A percentile compares a stretch with the other conserved stretches of the same genome.
Evolutionary conservation across 495 filamentous ascomycete species (phyloP).

Genomic region (Chaetomium cochliodes): DNA sequence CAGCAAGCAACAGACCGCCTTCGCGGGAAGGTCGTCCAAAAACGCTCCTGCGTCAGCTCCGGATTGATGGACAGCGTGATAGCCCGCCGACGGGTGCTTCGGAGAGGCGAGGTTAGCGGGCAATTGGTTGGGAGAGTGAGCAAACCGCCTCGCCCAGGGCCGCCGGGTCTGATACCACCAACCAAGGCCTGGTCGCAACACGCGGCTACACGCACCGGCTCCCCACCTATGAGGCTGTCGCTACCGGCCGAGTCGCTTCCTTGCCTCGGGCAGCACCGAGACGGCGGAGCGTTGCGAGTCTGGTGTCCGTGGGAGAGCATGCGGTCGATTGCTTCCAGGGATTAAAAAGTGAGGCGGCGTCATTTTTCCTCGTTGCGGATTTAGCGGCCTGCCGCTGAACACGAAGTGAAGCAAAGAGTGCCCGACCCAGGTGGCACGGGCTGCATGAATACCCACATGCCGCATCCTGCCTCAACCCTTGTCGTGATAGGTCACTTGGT

Average conservation of each 20-base stretch:
- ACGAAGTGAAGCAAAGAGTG: constrained; percentile 5
- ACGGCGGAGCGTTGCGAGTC: not conserved
- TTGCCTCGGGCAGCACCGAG: not conserved
- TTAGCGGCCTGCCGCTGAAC: constrained; percentile 8
- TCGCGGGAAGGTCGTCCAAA: constrained; percentile 1
- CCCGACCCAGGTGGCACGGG: constrained; percentile 7
- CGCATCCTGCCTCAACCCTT: constrained; percentile 1
- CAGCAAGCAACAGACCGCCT: constrained; percentile 33
- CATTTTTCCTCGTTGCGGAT: constrained; percentile 2
- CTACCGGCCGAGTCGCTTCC: not conserved
- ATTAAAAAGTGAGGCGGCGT: constrained; percentile 16
- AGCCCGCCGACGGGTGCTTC: constrained; percentile 2
- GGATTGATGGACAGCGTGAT: not conserved
- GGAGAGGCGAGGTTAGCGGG: constrained; percentile 6
- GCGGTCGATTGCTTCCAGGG: constrained; percentile 3
- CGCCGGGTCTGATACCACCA: constrained; percentile 12
- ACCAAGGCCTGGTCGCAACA: constrained; percentile 13
- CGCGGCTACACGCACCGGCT: constrained; percentile 15
- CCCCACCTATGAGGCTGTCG: constrained; percentile 9
- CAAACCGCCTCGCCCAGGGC: not conserved
- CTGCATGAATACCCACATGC: constrained; percentile 19
- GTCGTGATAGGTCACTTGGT: not conserved
- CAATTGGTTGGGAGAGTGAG: not conserved
- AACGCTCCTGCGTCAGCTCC: constrained; percentile 11
- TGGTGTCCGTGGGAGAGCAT: not conserved